Evolutionary conservation across 2,329 filamentous ascomycete genomes (phyloP), one percentile per base, ranked within the genome.

Genomic region (Monosporascus sp.): DNA sequence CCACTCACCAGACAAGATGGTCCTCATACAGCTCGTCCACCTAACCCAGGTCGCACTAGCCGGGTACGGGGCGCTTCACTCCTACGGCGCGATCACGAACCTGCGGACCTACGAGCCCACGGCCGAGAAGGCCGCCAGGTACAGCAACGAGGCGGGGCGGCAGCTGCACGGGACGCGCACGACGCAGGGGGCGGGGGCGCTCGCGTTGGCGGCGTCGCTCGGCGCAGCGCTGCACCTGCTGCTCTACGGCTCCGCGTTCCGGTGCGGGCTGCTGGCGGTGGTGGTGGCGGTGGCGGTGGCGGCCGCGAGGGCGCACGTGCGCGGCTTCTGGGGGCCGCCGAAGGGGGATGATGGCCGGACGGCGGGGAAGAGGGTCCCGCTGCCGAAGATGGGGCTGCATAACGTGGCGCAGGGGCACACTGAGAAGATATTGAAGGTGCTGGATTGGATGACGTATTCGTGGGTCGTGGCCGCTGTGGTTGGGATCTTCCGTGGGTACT

Each of bases 41-140:
- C 47, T 69, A n/a, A 59, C 61, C 31, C 76, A 77, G 58, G 64
- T 71, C 17, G 59, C 65, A 17, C 69, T 77, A 34, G 64, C 68
- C n/a, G 64, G 59, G 46, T 78, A 76, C 60, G 75, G 73, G 58
- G 70, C 68, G 44, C 69, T 69, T 51, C 66, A 74, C 17, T 73
- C 73, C 50, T 73, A 70, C 55, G 61, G 69, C 46, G 70, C 76
- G 45, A 73, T 77, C 59, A 68, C 61, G 38, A 75, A 75, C 53
- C 69, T 78, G 5, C 68, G 66, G 34, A 69, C 69, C 49, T 78
- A 78, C 60, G 75, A 79, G 59, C 65, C 70, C n/a, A 69, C 69
- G 26, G 64, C 66, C 44, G 66, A 77, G 59, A 76, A 73, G 57
- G 68, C 72, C 17, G 75, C 76, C 8, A 69, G 75, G 56, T 71